Evolutionary conservation across 2,329 filamentous ascomycete species (phyloP).

Genomic region (Microsporum audouinii): DNA sequence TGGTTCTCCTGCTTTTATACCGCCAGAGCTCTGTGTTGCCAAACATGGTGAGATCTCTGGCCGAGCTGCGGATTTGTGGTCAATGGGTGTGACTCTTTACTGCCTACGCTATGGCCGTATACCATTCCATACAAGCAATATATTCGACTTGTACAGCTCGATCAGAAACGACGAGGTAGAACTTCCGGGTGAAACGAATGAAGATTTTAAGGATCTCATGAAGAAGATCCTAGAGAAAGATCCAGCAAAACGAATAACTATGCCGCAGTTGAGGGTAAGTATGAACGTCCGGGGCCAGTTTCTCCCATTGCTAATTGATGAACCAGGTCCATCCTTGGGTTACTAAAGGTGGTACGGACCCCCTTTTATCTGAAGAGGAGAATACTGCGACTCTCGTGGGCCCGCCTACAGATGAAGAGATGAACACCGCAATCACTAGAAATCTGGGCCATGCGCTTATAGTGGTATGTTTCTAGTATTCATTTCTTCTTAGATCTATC

Average conservation of each 20-base stretch:
- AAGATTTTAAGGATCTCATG: constrained; percentile 65
- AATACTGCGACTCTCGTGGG: constrained; percentile 75
- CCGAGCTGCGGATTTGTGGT: constrained; percentile 90
- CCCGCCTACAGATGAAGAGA: constrained; percentile 76
- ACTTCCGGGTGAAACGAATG: constrained; percentile 53
- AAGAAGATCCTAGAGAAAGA: constrained; percentile 68
- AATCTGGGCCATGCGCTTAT: constrained; percentile 79
- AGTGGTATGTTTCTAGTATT: constrained; percentile 45
- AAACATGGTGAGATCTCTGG: constrained; percentile 82
- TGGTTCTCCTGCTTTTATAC: constrained; percentile 86
- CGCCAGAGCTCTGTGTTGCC: constrained; percentile 79
- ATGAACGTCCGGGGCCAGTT: constrained; percentile 23
- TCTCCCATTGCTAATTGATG: constrained; percentile 9
- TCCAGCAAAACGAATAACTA: constrained; percentile 67
- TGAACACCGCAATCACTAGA: constrained; percentile 79
- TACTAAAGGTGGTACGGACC: constrained; percentile 65
- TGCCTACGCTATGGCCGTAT: constrained; percentile 81
- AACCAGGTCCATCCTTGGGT: constrained; percentile 82
- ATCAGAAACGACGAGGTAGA: constrained; percentile 61
- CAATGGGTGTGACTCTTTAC: constrained; percentile 91
- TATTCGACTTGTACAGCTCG: constrained; percentile 79
- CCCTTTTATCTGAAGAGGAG: constrained; percentile 66
- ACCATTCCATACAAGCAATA: constrained; percentile 67
- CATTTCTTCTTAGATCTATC: not conserved
- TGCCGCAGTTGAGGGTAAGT: constrained; percentile 65